These are phyloP conservation scores for Coniochaeta prunicola DNA, from an alignment of 2,329 filamentous ascomycete genomes.

Conservation along the genomic window DNA sequence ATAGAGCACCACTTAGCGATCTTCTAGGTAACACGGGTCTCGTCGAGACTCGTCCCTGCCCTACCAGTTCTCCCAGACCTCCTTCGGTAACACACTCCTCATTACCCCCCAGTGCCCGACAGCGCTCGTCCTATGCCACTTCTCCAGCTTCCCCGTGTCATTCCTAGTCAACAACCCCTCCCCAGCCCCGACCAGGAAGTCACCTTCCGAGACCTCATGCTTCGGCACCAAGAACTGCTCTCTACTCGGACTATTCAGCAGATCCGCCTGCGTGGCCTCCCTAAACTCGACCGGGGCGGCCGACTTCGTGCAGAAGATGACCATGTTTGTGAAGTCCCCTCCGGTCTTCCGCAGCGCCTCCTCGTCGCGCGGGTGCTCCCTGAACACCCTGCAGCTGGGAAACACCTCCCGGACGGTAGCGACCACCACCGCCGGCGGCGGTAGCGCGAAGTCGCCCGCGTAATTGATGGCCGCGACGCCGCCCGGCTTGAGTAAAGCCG, in stretches of 20 bases:
- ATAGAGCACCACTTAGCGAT: not conserved
- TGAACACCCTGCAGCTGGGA: conserved; percentile 84
- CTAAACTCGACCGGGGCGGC: conserved; percentile 55
- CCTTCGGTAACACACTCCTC: conserved; percentile 69
- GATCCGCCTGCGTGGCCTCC: conserved; percentile 55
- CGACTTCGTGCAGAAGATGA: conserved; percentile 82
- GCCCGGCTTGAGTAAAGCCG: conserved; percentile 63
- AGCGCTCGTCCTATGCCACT: conserved; percentile 70
- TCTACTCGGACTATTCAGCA: conserved; percentile 63
- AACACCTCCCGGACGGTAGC: conserved; percentile 79
- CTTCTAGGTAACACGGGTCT: not conserved
- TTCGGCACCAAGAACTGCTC: conserved; percentile 63
- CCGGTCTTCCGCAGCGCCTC: conserved; percentile 38
- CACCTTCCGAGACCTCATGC: conserved; percentile 55
- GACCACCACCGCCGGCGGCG: conserved; percentile 69
- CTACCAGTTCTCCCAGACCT: conserved; percentile 84
- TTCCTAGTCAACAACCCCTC: conserved; percentile 52
- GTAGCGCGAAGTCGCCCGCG: conserved; percentile 76
- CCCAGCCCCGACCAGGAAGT: conserved; percentile 37
- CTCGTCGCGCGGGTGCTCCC: conserved; percentile 57
- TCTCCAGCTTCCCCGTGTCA: conserved; percentile 58
- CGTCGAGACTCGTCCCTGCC: not conserved
- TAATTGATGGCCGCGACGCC: conserved; percentile 95
- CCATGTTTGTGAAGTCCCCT: conserved; percentile 87
- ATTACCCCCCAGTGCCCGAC: conserved; percentile 88